A percentile compares a stretch with the other conserved stretches of the same genome.
These are phyloP conservation scores for Eucalyptus cloeziana DNA, from an alignment of 345 rosid genomes.

Conservation along the genomic window DNA sequence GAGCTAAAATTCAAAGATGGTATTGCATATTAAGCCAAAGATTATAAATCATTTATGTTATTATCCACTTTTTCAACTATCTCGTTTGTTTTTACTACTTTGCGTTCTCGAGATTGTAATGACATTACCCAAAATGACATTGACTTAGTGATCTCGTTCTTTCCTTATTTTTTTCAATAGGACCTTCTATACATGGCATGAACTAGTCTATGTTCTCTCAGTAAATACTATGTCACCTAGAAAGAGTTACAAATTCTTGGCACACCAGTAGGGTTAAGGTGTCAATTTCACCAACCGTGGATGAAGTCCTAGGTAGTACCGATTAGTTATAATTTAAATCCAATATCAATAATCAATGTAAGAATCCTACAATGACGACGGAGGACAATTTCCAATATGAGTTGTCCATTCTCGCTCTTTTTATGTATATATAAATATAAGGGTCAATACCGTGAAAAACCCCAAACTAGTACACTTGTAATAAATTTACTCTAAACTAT, in stretches of 20 bases:
- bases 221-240: not conserved
- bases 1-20: accelerated
- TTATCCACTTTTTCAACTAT: accelerated
- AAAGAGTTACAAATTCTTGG: not conserved
- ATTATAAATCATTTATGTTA: accelerated
- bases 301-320: not conserved
- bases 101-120: not conserved
- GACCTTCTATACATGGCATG: not conserved
- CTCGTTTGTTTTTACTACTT: not conserved
- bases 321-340: not conserved
- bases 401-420: not conserved
- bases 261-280: not conserved
- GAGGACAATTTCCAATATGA: not conserved
- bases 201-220: not conserved
- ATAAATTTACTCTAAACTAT: too few relatives aligned
- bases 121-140: not conserved
- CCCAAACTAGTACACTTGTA: too few relatives aligned
- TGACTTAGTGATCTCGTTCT: not conserved
- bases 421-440: not conserved
- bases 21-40: accelerated
- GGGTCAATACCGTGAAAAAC: too few relatives aligned
- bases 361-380: not conserved
- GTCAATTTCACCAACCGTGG: not conserved
- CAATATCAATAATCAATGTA: not conserved
- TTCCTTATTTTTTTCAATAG: not conserved